A percentile compares a stretch with the other conserved stretches of the same genome.
These are phyloP conservation scores for Spinellus fusiger DNA, from an alignment of 192 early-diverging fungal genomes.

Conservation along the genomic window DNA sequence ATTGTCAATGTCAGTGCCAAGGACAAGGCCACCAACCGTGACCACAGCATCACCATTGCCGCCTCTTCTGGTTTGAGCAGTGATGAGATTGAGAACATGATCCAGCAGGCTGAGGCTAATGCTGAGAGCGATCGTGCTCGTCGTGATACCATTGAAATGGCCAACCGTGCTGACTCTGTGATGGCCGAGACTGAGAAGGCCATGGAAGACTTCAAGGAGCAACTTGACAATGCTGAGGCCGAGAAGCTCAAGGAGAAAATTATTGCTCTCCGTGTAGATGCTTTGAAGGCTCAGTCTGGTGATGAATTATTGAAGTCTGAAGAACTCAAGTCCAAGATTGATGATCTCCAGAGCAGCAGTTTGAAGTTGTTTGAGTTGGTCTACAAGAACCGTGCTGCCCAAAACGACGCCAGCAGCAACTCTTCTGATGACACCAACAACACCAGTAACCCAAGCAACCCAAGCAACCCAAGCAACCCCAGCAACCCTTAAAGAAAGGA, in stretches of 20 bases:
- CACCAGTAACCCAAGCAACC: not conserved
- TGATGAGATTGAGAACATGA: slow-evolving; percentile 93
- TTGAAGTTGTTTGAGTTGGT: slow-evolving; percentile 98
- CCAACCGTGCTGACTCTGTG: slow-evolving; percentile 87
- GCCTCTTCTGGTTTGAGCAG: slow-evolving; percentile 86
- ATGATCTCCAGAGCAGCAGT: slow-evolving; percentile 79
- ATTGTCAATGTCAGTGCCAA: slow-evolving; percentile 94
- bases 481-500: not conserved
- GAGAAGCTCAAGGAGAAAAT: slow-evolving; percentile 87
- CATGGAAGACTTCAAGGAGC: slow-evolving; percentile 94
- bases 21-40: slow-evolving; percentile 89
- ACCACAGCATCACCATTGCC: slow-evolving; percentile 92
- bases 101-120: slow-evolving; percentile 79
- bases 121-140: slow-evolving; percentile 91
- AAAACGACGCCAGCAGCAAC: slow-evolving; percentile 1
- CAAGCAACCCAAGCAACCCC: not conserved
- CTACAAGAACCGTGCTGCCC: slow-evolving; percentile 69
- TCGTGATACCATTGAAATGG: slow-evolving; percentile 85
- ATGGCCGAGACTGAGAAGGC: slow-evolving; percentile 93
- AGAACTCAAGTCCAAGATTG: slow-evolving; percentile 81
- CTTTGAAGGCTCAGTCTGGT: slow-evolving; percentile 64
- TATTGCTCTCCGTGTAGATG: slow-evolving; percentile 68
- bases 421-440: not conserved
- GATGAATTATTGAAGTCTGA: slow-evolving; percentile 70
- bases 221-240: slow-evolving; percentile 83